These are phyloP conservation scores for Erythrophleum ivorense DNA, from an alignment of 331 rosid genomes.

Conservation along the genomic window DNA sequence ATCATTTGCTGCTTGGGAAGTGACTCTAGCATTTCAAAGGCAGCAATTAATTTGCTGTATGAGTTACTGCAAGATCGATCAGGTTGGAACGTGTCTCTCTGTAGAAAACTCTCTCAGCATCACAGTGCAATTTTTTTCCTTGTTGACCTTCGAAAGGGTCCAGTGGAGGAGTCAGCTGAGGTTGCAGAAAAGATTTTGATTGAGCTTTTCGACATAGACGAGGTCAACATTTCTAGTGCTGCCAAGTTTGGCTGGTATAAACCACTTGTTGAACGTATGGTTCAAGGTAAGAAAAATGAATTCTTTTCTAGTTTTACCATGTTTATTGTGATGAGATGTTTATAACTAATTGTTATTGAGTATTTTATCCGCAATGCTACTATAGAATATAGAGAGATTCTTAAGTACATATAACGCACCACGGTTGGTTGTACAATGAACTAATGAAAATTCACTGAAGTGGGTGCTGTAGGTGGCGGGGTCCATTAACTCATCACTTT, in stretches of 20 bases:
- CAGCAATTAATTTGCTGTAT: conserved; percentile 63
- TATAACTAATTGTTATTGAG: background rate
- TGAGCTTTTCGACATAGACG: conserved; percentile 67
- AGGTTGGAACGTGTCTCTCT: conserved; percentile 67
- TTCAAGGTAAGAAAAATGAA: conserved; percentile 55
- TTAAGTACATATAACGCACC: background rate
- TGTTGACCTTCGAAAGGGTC: conserved; percentile 57
- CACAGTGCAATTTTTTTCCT: conserved; percentile 59
- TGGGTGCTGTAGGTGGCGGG: background rate
- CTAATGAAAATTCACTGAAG: background rate
- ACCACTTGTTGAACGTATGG: conserved; percentile 68
- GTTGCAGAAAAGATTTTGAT: conserved; percentile 65
- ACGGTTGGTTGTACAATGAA: background rate
- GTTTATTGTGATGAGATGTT: conserved; percentile 15
- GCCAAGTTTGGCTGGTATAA: conserved; percentile 79
- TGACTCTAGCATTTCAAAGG: conserved; percentile 62
- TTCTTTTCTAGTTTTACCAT: conserved; percentile 28
- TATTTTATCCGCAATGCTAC: background rate
- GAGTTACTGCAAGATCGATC: conserved; percentile 71
- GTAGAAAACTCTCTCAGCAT: conserved; percentile 67
- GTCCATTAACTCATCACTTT: background rate
- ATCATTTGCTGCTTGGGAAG: conserved; percentile 64
- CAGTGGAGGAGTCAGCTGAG: conserved; percentile 59
- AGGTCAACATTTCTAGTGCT: conserved; percentile 56
- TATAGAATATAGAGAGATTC: background rate